Conservation (phyloP, 1,284 basidiomycete species). For the Lentinula novae-zelandiae region DNA sequence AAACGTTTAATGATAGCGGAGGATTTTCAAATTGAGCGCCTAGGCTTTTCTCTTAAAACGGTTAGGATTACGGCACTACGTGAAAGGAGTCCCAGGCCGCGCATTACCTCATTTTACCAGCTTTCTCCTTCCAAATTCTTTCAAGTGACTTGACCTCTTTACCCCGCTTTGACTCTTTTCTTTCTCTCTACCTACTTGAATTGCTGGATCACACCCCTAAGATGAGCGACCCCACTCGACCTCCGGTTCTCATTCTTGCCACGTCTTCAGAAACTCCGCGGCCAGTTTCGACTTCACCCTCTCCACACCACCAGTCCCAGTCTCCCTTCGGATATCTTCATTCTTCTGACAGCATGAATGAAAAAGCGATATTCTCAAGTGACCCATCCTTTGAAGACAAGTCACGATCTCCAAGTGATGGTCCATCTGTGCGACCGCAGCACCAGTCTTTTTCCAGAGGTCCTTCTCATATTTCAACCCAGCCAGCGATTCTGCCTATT, state of each 20-base stretch:
- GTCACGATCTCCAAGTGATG: slow-evolving; percentile 16
- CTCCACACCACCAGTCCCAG: slow-evolving; percentile 22
- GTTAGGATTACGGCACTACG: too few species aligned
- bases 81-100: too few species aligned
- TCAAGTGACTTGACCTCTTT: neutral
- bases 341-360: slow-evolving; percentile 21
- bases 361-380: slow-evolving; percentile 16
- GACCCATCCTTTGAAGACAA: slow-evolving; percentile 25
- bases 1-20: too few species aligned
- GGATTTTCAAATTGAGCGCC: too few species aligned
- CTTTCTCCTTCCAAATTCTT: too few species aligned
- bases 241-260: slow-evolving; percentile 27
- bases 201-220: neutral
- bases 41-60: too few species aligned
- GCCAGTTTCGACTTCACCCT: slow-evolving; percentile 25
- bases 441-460: slow-evolving; percentile 8
- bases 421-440: slow-evolving; percentile 10
- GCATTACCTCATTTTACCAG: too few species aligned
- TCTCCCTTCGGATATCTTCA: slow-evolving; percentile 32
- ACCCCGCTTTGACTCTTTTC: neutral
- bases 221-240: slow-evolving; percentile 8
- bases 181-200: neutral
- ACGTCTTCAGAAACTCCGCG: slow-evolving; percentile 26
- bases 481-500: slow-evolving; percentile 19
- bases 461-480: slow-evolving; percentile 19